phyloP scores from a whole-genome alignment of 176 grass and related monocot genomes.

The Oryza glaberrima region DNA sequence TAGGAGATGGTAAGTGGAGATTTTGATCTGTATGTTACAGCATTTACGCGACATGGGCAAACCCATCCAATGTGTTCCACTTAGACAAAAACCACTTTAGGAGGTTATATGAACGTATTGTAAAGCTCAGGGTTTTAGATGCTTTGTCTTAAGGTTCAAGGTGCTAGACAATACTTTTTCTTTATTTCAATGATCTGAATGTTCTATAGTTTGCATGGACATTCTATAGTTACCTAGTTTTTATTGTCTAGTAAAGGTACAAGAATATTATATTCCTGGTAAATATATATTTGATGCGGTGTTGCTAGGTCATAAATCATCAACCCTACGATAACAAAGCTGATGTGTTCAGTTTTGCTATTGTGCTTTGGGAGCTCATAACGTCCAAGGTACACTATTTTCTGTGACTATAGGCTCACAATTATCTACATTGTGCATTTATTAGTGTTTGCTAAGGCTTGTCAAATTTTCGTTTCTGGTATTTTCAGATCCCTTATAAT shows the following conservation, averaged over 20 bases:
- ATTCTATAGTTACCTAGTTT: slow-evolving; percentile 2
- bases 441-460: slow-evolving; percentile 19
- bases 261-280: slow-evolving; percentile 1
- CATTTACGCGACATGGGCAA: not conserved
- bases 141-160: too few relatives aligned
- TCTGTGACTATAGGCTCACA: not conserved
- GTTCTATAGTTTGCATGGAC: not conserved
- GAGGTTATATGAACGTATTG: not conserved
- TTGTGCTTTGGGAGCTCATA: slow-evolving; percentile 97
- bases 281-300: slow-evolving; percentile 21
- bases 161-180: not conserved
- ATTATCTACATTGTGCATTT: not conserved
- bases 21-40: not conserved
- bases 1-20: not conserved
- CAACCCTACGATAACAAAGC: slow-evolving; percentile 89
- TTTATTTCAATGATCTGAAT: not conserved
- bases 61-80: not conserved
- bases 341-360: slow-evolving; percentile 96
- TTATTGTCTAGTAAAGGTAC: slow-evolving; percentile 7
- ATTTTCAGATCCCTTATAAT: slow-evolving; percentile 86
- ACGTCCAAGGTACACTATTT: slow-evolving; percentile 72
- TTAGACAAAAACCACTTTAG: not conserved
- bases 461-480: slow-evolving; percentile 28
- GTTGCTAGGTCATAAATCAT: slow-evolving; percentile 96
- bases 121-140: too few relatives aligned